Conservation (phyloP, 2,329 filamentous ascomycete genomes). For the Coniochaeta sp. region DNA sequence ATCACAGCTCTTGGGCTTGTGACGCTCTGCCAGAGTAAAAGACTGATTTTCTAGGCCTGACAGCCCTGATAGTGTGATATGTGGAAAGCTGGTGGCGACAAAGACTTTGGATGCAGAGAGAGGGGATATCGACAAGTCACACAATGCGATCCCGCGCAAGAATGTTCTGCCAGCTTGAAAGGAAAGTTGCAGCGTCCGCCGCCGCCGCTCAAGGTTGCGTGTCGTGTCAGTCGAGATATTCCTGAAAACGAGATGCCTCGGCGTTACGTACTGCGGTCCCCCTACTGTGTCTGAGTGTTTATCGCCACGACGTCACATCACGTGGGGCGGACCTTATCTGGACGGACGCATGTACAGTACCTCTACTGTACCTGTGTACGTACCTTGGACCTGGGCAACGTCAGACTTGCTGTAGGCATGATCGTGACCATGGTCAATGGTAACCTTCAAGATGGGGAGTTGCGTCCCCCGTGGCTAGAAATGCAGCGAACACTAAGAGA, state of each 20-base stretch:
- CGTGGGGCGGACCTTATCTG: not conserved
- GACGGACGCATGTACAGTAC: too few species aligned
- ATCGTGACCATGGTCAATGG: not conserved
- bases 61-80: too few species aligned
- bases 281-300: too few species aligned
- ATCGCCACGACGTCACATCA: slow-evolving; percentile 1
- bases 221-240: not conserved
- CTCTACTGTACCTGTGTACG: too few species aligned
- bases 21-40: not conserved
- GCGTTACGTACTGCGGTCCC: not conserved
- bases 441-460: too few species aligned
- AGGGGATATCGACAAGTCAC: not conserved
- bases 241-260: not conserved
- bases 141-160: not conserved
- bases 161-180: too few species aligned
- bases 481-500: not conserved
- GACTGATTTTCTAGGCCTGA: too few species aligned
- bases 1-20: not conserved
- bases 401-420: too few species aligned
- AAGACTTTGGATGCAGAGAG: too few species aligned
- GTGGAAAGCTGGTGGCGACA: too few species aligned
- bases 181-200: not conserved
- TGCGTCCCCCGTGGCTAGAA: too few species aligned
- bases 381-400: too few species aligned
- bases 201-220: not conserved